These are phyloP conservation scores for Pseudomicrostroma phylloplanum DNA, from an alignment of 1,284 basidiomycete genomes.

Conservation along the genomic window DNA sequence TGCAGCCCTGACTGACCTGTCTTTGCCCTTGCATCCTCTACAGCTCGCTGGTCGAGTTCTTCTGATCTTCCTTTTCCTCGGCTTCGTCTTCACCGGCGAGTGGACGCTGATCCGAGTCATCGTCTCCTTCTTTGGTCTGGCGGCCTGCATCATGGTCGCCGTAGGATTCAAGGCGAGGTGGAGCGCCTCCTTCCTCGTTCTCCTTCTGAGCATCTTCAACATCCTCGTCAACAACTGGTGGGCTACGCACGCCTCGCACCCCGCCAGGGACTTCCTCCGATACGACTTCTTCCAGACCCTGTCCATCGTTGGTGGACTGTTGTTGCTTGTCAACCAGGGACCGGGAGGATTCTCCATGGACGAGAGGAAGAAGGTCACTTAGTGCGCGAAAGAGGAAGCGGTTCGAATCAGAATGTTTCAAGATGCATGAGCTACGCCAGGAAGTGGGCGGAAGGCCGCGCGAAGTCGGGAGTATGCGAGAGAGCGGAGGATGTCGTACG, in stretches of 20 bases:
- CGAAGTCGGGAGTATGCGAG: no score
- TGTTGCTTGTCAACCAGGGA: conserved; percentile 96
- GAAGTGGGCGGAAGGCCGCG: no score
- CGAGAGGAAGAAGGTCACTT: conserved; percentile 87
- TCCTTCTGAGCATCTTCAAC: conserved; percentile 88
- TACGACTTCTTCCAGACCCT: conserved; percentile 54
- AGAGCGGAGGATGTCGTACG: no score
- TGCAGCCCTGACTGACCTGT: background rate
- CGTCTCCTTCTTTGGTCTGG: conserved; percentile 63
- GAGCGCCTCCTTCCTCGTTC: conserved; percentile 92
- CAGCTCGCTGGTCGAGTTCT: conserved; percentile 92
- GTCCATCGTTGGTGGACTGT: conserved; percentile 91
- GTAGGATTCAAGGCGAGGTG: conserved; percentile 99
- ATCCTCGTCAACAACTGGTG: conserved; percentile 97
- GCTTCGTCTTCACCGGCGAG: conserved; percentile 87
- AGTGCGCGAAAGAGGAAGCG: conserved; percentile 1
- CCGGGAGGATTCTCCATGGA: conserved; percentile 94
- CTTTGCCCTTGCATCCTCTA: background rate
- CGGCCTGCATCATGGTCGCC: conserved; percentile 92
- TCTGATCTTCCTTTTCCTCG: conserved; percentile 97
- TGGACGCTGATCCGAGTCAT: conserved; percentile 81
- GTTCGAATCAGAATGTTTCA: no score
- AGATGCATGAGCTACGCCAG: no score
- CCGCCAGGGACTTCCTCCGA: conserved; percentile 90
- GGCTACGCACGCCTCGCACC: conserved; percentile 82